These are phyloP conservation scores for Erysimum cheiri DNA, from an alignment of 441 rosid genomes.

Conservation along the genomic window DNA sequence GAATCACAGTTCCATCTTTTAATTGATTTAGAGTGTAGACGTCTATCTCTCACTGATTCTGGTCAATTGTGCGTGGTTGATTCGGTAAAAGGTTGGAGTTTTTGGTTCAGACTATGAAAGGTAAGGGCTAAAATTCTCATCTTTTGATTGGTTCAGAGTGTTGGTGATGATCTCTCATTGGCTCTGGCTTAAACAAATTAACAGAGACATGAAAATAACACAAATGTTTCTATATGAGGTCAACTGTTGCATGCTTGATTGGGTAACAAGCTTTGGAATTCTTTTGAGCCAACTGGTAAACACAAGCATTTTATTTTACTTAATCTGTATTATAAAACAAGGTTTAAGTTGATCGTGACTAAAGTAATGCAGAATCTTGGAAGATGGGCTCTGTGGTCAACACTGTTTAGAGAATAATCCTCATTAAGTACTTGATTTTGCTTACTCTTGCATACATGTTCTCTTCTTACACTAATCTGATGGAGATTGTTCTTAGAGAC, in stretches of 20 bases:
- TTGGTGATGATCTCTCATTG: background rate
- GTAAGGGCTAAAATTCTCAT: background rate
- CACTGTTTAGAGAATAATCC: background rate
- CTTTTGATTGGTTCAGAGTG: background rate
- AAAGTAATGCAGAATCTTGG: conserved; percentile 13
- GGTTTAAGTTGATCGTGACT: conserved; percentile 25
- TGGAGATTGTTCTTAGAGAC: conserved; percentile 9
- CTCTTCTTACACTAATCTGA: background rate
- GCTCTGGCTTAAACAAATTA: background rate
- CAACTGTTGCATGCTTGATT: background rate
- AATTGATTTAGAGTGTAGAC: background rate
- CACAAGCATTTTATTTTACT: background rate
- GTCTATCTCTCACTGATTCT: background rate
- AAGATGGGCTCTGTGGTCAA: conserved; percentile 15
- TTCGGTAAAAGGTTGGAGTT: background rate
- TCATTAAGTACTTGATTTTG: background rate
- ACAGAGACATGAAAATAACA: conserved; percentile 17
- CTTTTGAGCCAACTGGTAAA: background rate
- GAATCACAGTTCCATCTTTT: conserved; percentile 1
- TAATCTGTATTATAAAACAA: conserved; percentile 8
- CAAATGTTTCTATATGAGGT: conserved; percentile 24
- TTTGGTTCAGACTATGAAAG: conserved; percentile 1
- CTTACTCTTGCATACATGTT: conserved; percentile 4
- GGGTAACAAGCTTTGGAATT: background rate
- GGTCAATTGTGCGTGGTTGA: conserved; percentile 17